Evolutionary conservation across 768 basidiomycete species (phyloP), one percentile per base, ranked within the genome.

Genomic region (Sutorius australiensis): DNA sequence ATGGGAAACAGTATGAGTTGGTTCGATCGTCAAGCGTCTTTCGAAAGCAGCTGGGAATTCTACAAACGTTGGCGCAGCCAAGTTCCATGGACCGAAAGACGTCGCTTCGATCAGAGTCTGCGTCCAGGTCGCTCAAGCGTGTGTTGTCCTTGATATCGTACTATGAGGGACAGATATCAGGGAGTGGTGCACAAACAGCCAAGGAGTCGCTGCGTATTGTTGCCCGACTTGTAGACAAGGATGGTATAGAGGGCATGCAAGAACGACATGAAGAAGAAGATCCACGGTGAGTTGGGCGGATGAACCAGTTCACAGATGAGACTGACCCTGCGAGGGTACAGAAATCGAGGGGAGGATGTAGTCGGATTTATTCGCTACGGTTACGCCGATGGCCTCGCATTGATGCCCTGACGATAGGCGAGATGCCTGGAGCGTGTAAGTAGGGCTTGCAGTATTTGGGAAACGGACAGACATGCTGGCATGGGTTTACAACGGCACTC

Each of bases 201-300:
- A 77, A 73, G 56, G 72, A 76, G 37, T 81, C 82, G 1, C 72
- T 89, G 70, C 75, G 73, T n/a, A 63, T 77, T 7, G 76, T 89
- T n/a, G 75, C 79, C 31, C 69, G 72, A 54, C 80, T 84, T 36
- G 79, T 88, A 21, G 86, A 87, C 53, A 72, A 71, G 50, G 77
- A 86, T 57, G 87, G 86, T 0, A 61, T 87, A 47, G 75, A 79
- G 39, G 73, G 68, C 10, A 64, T 66, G 60, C 73, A 57, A 6
- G 67, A 69, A 21, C 40, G 61, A 46, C 59, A 67, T 8, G 61
- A 63, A 21, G 47, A 61, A 10, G 76, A 75, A 41, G 72, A 77
- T 44, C 77, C 77, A 49, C 69, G 72, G 80, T 85, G 68, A 71
- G 83, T 76, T 24, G 55, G 41, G 8, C 11, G 37, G 36, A 34